Base-by-base conservation (phyloP, 2,329 filamentous ascomycete species). In the Fusarium scirpi region DNA sequence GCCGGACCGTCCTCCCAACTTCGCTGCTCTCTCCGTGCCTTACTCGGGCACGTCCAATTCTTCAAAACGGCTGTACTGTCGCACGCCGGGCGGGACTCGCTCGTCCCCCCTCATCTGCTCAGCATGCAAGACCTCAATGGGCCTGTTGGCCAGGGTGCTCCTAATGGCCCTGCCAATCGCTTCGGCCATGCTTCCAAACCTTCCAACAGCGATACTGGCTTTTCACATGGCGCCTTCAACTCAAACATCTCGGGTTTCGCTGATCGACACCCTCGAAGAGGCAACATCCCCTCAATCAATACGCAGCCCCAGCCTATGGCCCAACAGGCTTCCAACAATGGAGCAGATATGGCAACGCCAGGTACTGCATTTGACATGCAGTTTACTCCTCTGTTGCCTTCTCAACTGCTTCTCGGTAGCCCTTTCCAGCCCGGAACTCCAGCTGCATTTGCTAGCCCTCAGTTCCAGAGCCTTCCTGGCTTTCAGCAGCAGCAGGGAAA, bases 401-500 rank as follows among this genome's bases (percentile, higher is more conserved):
- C 95, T 34, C 94, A 98, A 82, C 86, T 99, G 75, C 89, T 99
- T 27, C 91, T 98, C 53, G 96, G 96, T 49, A 98, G 94, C 81
- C 96, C 96, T 20, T 98, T 98, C 83, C 96, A 98, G 82, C 94
- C 96, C 16, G 96, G 94, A 44, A 97, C 93, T 8, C 95, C 95
- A 6, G 93, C 92, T 34, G 91, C 93, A 40, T 98, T 98, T 82
- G 90, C 91, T 67, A 97, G 92, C 72, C 92, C 94, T 41, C 94
- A 98, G 80, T 99, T 98, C 81, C 91, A 96, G 80, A 94, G 87
- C 79, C 91, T 96, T 79, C 88, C 90, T 64, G 89, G 86, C 68
- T 97, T 96, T 82, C 88, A 94, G 75, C 86, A 88, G 77, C 79
- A 83, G 67, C 84, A 86, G 67, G 87, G 87, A 71, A 82, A 82